Evolutionary conservation across 1,139 yeast species (phyloP).

Genomic region (Saccharomyces hybrid): DNA sequence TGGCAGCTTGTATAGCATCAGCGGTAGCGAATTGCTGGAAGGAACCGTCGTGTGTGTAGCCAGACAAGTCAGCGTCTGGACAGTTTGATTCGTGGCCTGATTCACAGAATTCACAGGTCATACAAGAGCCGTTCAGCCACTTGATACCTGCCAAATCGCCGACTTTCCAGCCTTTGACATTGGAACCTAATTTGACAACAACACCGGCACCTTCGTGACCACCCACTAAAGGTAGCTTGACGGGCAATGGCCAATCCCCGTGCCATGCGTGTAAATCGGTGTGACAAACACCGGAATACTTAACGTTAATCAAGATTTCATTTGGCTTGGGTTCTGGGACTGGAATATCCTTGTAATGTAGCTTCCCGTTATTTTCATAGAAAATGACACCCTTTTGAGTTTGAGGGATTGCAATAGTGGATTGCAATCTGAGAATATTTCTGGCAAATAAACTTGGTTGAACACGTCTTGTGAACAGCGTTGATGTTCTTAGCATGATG

Average conservation of each 20-base stretch:
- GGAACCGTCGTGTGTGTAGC: conserved; percentile 75
- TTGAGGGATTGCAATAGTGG: conserved; percentile 33
- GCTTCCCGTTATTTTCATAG: conserved; percentile 43
- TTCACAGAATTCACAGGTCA: conserved; percentile 63
- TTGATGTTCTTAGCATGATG: neutral
- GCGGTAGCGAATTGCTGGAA: conserved; percentile 79
- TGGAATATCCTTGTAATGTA: conserved; percentile 49
- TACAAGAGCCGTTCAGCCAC: conserved; percentile 70
- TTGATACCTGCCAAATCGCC: conserved; percentile 72
- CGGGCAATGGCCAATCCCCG: conserved; percentile 60
- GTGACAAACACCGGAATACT: conserved; percentile 65
- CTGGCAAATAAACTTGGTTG: neutral
- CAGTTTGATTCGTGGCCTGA: conserved; percentile 60
- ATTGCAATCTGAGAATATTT: neutral
- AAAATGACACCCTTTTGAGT: conserved; percentile 48
- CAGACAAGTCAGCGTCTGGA: conserved; percentile 60
- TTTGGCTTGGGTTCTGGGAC: conserved; percentile 57
- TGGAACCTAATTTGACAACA: conserved; percentile 62
- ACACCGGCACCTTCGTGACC: conserved; percentile 85
- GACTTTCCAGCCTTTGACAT: conserved; percentile 57
- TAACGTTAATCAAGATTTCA: conserved; percentile 53
- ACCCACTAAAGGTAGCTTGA: conserved; percentile 59
- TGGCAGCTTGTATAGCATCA: conserved; percentile 70
- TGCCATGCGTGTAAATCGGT: conserved; percentile 67
- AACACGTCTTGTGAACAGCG: neutral